These are phyloP conservation scores for Pelargonium australe DNA, from an alignment of 441 rosid genomes.

Conservation along the genomic window DNA sequence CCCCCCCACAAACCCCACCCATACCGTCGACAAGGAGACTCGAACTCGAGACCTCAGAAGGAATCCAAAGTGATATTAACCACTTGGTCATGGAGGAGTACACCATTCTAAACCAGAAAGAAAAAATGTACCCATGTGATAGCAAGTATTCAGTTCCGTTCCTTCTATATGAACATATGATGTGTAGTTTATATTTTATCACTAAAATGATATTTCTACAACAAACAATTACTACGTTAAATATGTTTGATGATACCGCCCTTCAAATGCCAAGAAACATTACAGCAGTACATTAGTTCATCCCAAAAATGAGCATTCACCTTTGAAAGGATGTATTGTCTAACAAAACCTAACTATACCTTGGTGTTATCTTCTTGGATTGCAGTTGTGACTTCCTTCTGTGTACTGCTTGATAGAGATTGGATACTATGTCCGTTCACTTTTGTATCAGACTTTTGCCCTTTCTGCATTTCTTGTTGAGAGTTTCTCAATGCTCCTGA, in stretches of 20 bases:
- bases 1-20: no score
- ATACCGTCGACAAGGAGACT: no score
- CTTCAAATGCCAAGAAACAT: background rate
- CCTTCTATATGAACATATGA: background rate
- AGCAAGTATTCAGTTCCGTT: background rate
- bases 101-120: background rate
- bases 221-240: background rate
- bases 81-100: no score
- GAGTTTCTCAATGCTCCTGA: conserved; percentile 49
- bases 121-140: background rate
- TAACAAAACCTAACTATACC: conserved; percentile 29
- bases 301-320: background rate
- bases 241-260: background rate
- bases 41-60: no score
- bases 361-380: conserved; percentile 35
- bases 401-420: conserved; percentile 32
- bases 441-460: conserved; percentile 34
- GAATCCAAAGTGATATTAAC: no score
- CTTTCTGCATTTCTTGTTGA: conserved; percentile 34
- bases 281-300: background rate
- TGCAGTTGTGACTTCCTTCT: conserved; percentile 29
- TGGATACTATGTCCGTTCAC: conserved; percentile 26
- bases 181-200: background rate
- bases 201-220: background rate
- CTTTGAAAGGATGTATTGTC: background rate